Percentiles rank a stretch among this genome's conserved stretches.
These are phyloP conservation scores for Agarophyton chilense DNA, from an alignment of 23 red algal species.

Conservation along the genomic window DNA sequence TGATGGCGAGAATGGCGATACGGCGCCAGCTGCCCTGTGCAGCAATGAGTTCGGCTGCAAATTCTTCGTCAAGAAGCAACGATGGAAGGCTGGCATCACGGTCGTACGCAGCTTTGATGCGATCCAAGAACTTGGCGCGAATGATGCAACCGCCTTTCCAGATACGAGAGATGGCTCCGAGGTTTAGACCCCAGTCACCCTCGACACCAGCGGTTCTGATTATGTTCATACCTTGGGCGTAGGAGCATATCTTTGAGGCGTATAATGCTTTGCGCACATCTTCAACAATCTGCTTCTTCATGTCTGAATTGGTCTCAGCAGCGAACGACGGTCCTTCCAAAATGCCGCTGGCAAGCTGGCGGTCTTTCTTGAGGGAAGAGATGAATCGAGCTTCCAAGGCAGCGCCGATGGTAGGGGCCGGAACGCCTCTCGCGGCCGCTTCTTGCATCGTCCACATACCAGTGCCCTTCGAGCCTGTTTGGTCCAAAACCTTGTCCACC, in stretches of 20 bases:
- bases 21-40: slow-evolving; percentile 80
- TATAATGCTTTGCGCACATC: slow-evolving; percentile 85
- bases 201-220: slow-evolving; percentile 80
- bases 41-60: slow-evolving; percentile 79
- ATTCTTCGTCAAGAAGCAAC: slow-evolving; percentile 83
- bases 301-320: not conserved
- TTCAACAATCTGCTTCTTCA: slow-evolving; percentile 50
- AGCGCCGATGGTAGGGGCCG: slow-evolving; percentile 87
- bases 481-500: slow-evolving; percentile 83
- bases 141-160: slow-evolving; percentile 99
- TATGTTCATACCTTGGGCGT: slow-evolving; percentile 97
- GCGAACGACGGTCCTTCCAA: slow-evolving; percentile 35
- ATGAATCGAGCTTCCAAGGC: slow-evolving; percentile 93
- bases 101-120: slow-evolving; percentile 95
- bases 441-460: slow-evolving; percentile 99
- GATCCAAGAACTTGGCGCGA: slow-evolving; percentile 91
- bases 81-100: slow-evolving; percentile 69
- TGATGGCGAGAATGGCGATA: slow-evolving; percentile 67
- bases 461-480: slow-evolving; percentile 94
- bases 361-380: slow-evolving; percentile 93
- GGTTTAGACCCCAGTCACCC: slow-evolving; percentile 85
- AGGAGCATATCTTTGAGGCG: slow-evolving; percentile 96
- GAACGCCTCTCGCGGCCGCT: slow-evolving; percentile 79
- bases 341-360: slow-evolving; percentile 36
- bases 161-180: slow-evolving; percentile 91